phyloP scores from a whole-genome alignment of 2,329 filamentous ascomycete species.

The Metarhizium guizhouense region DNA sequence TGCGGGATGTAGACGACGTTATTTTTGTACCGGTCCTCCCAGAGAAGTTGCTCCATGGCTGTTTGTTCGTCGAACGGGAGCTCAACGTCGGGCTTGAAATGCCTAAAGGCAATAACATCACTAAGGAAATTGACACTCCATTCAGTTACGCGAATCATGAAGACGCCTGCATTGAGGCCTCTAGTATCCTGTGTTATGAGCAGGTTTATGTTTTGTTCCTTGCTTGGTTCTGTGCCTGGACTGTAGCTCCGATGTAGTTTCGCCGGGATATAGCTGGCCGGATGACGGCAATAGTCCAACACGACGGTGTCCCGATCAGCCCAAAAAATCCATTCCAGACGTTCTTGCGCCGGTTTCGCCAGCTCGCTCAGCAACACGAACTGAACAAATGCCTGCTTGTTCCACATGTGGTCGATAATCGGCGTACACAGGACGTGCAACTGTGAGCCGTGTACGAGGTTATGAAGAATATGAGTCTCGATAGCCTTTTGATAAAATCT shows the following conservation, averaged over 20 bases:
- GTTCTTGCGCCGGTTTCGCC: conserved; percentile 7
- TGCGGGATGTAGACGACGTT: conserved; percentile 9
- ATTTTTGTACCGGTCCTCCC: conserved; percentile 5
- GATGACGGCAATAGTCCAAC: conserved; percentile 10
- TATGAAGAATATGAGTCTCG: background rate
- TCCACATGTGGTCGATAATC: background rate
- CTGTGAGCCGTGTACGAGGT: background rate
- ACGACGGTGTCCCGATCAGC: conserved; percentile 11
- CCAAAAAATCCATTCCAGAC: conserved; percentile 12
- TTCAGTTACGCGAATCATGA: conserved; percentile 9
- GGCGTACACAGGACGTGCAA: background rate
- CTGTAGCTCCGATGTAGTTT: background rate
- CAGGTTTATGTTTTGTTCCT: conserved; percentile 3
- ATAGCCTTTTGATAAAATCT: background rate
- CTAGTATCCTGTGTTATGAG: conserved; percentile 10
- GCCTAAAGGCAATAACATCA: conserved; percentile 9
- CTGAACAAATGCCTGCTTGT: background rate
- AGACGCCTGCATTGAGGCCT: conserved; percentile 13
- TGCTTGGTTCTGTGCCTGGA: background rate
- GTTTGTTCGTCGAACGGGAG: conserved; percentile 11
- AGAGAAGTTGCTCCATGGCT: conserved; percentile 11
- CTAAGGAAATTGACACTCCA: conserved; percentile 12
- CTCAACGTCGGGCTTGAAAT: conserved; percentile 8
- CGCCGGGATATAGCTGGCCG: conserved; percentile 6
- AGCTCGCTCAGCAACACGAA: conserved; percentile 8